phyloP scores from a whole-genome alignment of 2,329 filamentous ascomycete genomes.

The Arachnomyces sp. region DNA sequence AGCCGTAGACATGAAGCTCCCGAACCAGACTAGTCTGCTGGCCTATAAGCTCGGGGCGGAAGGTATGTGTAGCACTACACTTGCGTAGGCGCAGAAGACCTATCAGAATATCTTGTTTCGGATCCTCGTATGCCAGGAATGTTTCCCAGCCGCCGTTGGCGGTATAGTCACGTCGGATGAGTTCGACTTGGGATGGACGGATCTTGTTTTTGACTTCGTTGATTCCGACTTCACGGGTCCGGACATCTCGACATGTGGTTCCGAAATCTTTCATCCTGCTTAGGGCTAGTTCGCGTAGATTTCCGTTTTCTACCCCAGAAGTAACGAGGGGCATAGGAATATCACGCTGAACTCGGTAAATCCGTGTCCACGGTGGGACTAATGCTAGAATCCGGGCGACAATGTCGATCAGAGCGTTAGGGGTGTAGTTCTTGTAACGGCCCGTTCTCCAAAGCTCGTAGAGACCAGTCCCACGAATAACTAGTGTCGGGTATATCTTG shows the following conservation, averaged over 20 bases:
- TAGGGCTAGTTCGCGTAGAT: constrained; percentile 83
- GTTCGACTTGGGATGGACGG: constrained; percentile 87
- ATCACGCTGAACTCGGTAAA: constrained; percentile 96
- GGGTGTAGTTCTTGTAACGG: constrained; percentile 96
- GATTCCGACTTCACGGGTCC: constrained; percentile 92
- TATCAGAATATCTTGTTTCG: constrained; percentile 96
- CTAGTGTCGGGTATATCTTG: constrained; percentile 96
- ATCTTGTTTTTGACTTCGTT: constrained; percentile 99
- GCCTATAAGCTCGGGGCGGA: constrained; percentile 73
- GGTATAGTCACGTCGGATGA: constrained; percentile 85
- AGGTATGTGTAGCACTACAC: constrained; percentile 86
- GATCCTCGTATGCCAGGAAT: constrained; percentile 94
- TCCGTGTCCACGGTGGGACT: constrained; percentile 94
- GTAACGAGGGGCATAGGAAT: constrained; percentile 99
- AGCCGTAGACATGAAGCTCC: constrained; percentile 94
- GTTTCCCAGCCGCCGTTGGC: constrained; percentile 99
- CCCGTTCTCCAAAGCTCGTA: constrained; percentile 98
- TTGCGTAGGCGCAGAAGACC: constrained; percentile 81
- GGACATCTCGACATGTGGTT: constrained; percentile 90
- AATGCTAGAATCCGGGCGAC: constrained; percentile 93
- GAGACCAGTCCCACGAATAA: constrained; percentile 90
- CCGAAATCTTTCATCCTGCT: constrained; percentile 99
- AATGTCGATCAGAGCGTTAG: constrained; percentile 90
- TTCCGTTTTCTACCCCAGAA: constrained; percentile 95
- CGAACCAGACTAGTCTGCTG: constrained; percentile 89